Evolutionary conservation across 441 rosid genomes (phyloP), one percentile per base, ranked within the genome.

Genomic region (Gossypium laxum): DNA sequence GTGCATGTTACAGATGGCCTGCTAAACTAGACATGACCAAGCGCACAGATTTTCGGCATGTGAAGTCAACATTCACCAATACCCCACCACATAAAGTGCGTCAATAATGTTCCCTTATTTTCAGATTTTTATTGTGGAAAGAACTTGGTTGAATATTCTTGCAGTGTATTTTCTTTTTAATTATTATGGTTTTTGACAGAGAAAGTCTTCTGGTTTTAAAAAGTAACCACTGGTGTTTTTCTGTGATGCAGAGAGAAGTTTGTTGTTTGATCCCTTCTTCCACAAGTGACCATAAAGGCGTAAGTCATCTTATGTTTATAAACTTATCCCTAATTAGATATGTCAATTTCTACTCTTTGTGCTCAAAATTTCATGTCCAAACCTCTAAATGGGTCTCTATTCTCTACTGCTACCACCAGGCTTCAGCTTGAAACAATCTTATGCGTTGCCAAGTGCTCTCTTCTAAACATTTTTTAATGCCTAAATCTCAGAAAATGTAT

Each of bases 31-130:
- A 93, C 77, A 89, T 93, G 95, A 93, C 90, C 30, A 93, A 89
- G 73, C 93, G 98, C 57, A 90, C 97, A 11, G 97, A 90, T 79
- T 86, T 91, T 78, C 91, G 82, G 82, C 85, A 90, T 72, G 86
- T 93, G 77, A 90, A 83, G 72, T 77, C 92, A 62, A 86, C 93
- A 52, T 91, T 91, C 83, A 58, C 85, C n/a, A 83, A 79, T 74
- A 89, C 89, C 41, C 96, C 90, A 5, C 86, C 89, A 12, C 95
- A 90, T 83, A 86, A 78, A 78, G 98, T 93, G 82, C 87, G 93
- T 79, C 43, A 43, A 28, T 47, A 30, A 12, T 34, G 5, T 62
- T 26, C 19, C 22, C 1, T 6, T 26, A 0, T 67, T 58, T 28
- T 8, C 28, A 48, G 24, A 18, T 54, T 2, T 18, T 30, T 54